Evolutionary conservation across 768 basidiomycete species (phyloP).

Genomic region (Hygrophorus pudorinus): DNA sequence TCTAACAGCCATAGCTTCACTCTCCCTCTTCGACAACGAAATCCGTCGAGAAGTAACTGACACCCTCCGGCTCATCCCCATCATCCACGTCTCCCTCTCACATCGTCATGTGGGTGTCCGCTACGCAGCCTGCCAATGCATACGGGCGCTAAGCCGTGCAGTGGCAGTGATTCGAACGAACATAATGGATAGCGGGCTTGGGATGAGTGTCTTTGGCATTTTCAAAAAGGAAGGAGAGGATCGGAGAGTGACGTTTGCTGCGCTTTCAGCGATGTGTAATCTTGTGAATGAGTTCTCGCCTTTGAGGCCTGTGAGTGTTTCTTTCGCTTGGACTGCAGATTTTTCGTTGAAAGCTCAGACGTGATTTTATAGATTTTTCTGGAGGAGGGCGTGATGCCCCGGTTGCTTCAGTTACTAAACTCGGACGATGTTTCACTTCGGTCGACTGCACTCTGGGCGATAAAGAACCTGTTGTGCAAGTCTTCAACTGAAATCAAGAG

Average conservation of each 20-base stretch:
- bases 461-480: conserved; percentile 75
- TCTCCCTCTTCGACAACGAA: conserved; percentile 64
- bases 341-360: conserved; percentile 1
- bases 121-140: conserved; percentile 80
- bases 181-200: conserved; percentile 75
- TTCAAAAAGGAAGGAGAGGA: conserved; percentile 44
- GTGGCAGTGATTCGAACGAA: conserved; percentile 77
- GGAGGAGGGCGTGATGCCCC: conserved; percentile 53
- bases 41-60: conserved; percentile 63
- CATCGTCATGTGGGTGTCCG: conserved; percentile 68
- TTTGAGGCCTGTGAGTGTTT: conserved; percentile 47
- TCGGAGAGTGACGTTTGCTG: conserved; percentile 58
- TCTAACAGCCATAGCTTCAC: conserved; percentile 62
- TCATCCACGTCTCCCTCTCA: conserved; percentile 42
- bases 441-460: conserved; percentile 73
- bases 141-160: conserved; percentile 70
- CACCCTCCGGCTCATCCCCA: conserved; percentile 34
- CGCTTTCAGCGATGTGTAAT: conserved; percentile 73
- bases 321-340: conserved; percentile 3
- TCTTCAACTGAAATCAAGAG: conserved; percentile 50
- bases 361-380: conserved; percentile 44
- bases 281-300: conserved; percentile 84
- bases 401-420: conserved; percentile 50
- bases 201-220: conserved; percentile 59
- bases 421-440: conserved; percentile 45